A percentile compares a stretch with the other conserved stretches of the same genome.
Evolutionary conservation across 2,329 filamentous ascomycete genomes (phyloP).

Genomic region (Oidium heveae): DNA sequence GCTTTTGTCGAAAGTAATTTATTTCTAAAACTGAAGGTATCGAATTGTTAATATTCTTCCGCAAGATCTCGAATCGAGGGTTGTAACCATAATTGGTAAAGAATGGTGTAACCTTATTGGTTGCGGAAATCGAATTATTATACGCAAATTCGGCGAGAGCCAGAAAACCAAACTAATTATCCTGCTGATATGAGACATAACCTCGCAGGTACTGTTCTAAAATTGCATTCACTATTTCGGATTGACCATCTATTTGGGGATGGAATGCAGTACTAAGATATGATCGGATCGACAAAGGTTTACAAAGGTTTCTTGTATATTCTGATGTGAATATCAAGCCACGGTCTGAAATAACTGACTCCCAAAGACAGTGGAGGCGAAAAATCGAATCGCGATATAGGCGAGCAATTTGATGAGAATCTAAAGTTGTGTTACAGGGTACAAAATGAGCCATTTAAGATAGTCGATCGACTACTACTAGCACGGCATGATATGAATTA

Average conservation of each 20-base stretch:
- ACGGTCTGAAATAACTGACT: not conserved
- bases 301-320: not conserved
- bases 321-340: not conserved
- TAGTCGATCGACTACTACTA: not conserved
- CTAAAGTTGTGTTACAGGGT: not conserved
- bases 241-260: slow-evolving; percentile 1
- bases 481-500: not conserved
- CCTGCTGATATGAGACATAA: slow-evolving; percentile 3
- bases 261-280: slow-evolving; percentile 2
- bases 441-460: not conserved
- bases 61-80: not conserved
- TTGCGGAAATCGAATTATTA: slow-evolving; percentile 1
- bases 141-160: slow-evolving; percentile 2
- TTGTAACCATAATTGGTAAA: not conserved
- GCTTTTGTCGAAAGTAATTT: not conserved
- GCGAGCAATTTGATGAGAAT: not conserved
- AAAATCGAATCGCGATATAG: not conserved
- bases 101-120: not conserved
- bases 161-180: slow-evolving; percentile 2
- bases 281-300: not conserved
- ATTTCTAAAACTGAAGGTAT: not conserved
- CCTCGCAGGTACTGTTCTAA: slow-evolving; percentile 1
- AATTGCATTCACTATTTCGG: slow-evolving; percentile 1
- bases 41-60: not conserved
- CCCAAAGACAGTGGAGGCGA: not conserved